Percentiles rank a stretch among this genome's conserved stretches.
Conservation (phyloP, 257 asterid genomes). For the Nicotiana noctiflora region DNA sequence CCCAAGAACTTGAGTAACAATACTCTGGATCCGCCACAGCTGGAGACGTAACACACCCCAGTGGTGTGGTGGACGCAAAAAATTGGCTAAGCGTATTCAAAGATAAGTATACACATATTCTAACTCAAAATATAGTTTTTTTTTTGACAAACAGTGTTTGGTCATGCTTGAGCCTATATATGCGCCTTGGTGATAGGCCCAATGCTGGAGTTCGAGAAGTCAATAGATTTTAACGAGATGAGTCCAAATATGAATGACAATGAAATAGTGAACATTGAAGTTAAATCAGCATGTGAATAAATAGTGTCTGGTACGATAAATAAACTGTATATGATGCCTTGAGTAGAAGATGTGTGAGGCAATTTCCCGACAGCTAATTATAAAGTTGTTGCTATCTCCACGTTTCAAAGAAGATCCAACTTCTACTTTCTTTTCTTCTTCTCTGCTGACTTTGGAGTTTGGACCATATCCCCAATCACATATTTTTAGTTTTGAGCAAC, state of each 20-base stretch:
- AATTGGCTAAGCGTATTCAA: background rate
- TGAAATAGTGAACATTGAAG: background rate
- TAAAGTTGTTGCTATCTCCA: background rate
- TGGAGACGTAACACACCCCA: too few species aligned
- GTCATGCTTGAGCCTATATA: background rate
- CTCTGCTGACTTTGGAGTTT: conserved; percentile 65
- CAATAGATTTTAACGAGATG: background rate
- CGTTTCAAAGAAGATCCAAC: background rate
- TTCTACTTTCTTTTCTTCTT: conserved; percentile 31
- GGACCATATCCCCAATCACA: conserved; percentile 87
- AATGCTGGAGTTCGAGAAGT: background rate
- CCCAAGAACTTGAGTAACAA: too few species aligned
- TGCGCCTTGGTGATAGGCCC: background rate
- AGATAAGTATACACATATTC: background rate
- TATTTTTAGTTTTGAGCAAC: conserved; percentile 38
- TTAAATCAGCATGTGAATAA: background rate
- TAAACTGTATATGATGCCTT: background rate
- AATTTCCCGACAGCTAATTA: background rate
- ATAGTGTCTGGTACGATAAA: background rate
- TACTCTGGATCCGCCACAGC: too few species aligned
- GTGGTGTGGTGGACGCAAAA: background rate
- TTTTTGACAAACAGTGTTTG: too few species aligned
- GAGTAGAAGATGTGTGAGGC: background rate
- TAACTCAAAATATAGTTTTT: background rate
- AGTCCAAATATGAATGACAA: background rate